These are phyloP conservation scores for Podaxis sp. DNA, from an alignment of 768 basidiomycete genomes.

Conservation along the genomic window DNA sequence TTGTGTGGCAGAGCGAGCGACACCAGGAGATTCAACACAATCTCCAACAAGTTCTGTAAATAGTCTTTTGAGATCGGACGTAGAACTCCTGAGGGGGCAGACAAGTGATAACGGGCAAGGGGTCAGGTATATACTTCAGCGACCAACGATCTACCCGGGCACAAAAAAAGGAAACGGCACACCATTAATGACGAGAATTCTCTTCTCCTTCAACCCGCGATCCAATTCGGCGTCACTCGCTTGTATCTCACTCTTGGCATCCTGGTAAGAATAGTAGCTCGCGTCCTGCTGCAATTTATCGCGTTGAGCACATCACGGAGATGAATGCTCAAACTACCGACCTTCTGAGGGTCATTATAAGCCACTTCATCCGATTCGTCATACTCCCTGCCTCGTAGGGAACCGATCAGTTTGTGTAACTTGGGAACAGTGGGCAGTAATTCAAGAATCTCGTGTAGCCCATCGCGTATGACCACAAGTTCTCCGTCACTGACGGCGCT, in stretches of 20 bases:
- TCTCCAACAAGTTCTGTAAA: constrained; percentile 69
- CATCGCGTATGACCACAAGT: constrained; percentile 71
- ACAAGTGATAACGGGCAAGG: neutral
- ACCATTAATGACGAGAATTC: constrained; percentile 77
- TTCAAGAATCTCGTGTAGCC: constrained; percentile 83
- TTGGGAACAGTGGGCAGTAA: constrained; percentile 75
- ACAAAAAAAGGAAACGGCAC: constrained; percentile 14
- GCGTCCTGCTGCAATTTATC: neutral
- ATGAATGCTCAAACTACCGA: constrained; percentile 19
- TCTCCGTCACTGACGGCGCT: constrained; percentile 30
- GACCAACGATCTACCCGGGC: neutral
- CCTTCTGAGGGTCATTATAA: constrained; percentile 33
- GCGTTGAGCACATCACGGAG: neutral
- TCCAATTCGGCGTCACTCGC: constrained; percentile 79
- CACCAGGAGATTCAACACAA: constrained; percentile 74
- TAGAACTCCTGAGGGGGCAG: constrained; percentile 52
- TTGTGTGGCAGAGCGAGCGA: constrained; percentile 55
- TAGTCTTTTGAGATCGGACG: constrained; percentile 69
- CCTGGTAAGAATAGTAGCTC: constrained; percentile 49
- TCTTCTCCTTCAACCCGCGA: constrained; percentile 60
- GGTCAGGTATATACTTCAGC: neutral
- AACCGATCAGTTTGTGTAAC: constrained; percentile 58
- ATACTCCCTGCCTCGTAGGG: constrained; percentile 69
- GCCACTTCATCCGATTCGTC: constrained; percentile 73
- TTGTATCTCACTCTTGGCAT: constrained; percentile 67